Conservation (phyloP, 169 alveolate genomes). For the Prorocentrum cordatum region DNA sequence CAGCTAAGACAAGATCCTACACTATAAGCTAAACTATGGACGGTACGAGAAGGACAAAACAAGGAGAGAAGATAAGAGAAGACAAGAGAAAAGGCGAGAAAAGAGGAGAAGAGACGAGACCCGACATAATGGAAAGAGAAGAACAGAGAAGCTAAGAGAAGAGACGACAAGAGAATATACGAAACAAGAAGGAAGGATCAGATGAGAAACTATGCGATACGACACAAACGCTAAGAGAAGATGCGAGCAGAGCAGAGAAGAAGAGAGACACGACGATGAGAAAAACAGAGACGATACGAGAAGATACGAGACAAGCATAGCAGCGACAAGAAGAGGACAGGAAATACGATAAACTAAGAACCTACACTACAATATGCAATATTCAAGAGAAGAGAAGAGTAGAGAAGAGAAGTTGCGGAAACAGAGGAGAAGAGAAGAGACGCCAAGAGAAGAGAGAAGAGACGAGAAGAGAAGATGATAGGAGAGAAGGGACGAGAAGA, state of each 20-base stretch:
- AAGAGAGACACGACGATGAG: background rate
- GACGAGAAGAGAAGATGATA: no score
- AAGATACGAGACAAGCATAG: background rate
- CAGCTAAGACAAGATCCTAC: background rate
- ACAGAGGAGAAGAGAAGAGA: no score
- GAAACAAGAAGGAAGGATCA: background rate
- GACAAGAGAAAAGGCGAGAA: background rate
- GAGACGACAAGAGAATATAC: background rate
- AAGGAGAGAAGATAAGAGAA: background rate
- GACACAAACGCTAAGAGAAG: background rate
- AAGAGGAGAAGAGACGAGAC: background rate
- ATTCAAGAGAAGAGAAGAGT: background rate
- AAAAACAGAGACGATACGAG: background rate
- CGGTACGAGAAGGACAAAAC: background rate
- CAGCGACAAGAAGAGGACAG: no score
- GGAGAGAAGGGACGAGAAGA: no score
- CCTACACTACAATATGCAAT: background rate
- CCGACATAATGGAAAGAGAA: background rate
- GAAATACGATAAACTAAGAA: no score
- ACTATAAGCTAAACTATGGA: background rate
- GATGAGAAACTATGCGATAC: background rate
- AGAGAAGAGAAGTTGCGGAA: background rate
- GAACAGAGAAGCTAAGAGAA: background rate
- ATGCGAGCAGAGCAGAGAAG: background rate
- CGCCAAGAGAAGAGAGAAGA: no score